Percentiles rank a stretch among this genome's conserved stretches.
These are phyloP conservation scores for Ophiostoma sp. DNA, from an alignment of 2,329 filamentous ascomycete genomes.

Conservation along the genomic window DNA sequence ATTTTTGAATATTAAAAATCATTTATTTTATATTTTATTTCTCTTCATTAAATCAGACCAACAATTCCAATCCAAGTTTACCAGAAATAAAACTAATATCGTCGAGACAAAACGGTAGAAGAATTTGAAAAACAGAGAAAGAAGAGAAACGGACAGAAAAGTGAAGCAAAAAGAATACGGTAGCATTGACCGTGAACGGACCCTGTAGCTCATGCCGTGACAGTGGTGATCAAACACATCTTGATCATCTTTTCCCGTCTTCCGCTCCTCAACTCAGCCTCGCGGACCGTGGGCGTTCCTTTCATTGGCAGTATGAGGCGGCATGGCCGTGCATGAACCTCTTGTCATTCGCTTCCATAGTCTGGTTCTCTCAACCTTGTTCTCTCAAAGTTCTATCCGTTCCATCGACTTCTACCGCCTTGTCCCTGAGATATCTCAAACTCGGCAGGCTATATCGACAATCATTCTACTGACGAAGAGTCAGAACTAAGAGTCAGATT, in stretches of 20 bases:
- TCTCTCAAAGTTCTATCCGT: background rate
- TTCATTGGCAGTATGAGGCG: background rate
- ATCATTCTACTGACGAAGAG: background rate
- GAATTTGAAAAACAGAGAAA: background rate
- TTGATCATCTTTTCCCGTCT: background rate
- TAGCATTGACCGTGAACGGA: background rate
- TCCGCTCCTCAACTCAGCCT: background rate
- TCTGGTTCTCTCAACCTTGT: background rate
- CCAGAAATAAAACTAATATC: background rate
- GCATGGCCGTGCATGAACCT: slow-evolving; percentile 1
- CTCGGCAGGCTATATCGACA: background rate
- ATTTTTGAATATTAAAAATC: too few species aligned
- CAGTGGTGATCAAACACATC: slow-evolving; percentile 1
- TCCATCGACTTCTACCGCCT: background rate
- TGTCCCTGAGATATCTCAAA: background rate
- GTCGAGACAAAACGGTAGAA: background rate
- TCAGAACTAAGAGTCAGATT: background rate
- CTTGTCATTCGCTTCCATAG: background rate
- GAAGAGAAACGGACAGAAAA: background rate
- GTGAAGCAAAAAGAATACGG: background rate
- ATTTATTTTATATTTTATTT: background rate
- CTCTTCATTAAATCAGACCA: too few species aligned
- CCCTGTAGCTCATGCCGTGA: background rate
- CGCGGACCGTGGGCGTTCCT: background rate
- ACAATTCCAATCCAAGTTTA: too few species aligned